Base-by-base conservation (phyloP, 2,329 filamentous ascomycete genomes). In the Trichophyton schoenleinii region DNA sequence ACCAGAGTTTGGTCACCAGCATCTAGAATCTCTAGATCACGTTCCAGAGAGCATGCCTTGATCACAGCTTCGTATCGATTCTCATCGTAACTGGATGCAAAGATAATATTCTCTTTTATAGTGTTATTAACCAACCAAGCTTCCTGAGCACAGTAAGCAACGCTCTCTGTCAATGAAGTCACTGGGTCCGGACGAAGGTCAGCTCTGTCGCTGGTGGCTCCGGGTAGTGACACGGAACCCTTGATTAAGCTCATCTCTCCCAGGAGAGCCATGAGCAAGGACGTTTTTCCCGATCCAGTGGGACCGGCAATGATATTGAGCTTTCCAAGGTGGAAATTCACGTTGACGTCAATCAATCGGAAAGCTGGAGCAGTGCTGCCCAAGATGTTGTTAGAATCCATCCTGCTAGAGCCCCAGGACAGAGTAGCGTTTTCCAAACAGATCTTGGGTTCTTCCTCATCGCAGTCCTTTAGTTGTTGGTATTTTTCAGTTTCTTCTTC, bases 401-500 rank as follows among this genome's bases (percentile, higher is more conserved):
- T 70, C 42, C 77, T 76, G 46, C 77, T 77, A 68, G 84, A 83
- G 41, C 91, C 91, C 94, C 94, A 99, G 59, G 89, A 89, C 67
- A 97, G 88, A 3, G 88, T 94, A 20, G 88, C 89, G 34, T 90
- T 79, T 60, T 87, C 83, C 74, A 99, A 89, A 1, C 91, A 92
- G 68, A 99, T 95, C 61, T 87, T 80, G 41, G 86, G 81, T 58
- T 87, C 80, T 13, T 85, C 76, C 60, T 87, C 82, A 65, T 89
- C 85, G 25, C 84, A 72, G 63, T 87, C 78, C 11, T 86, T 83
- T 1, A 99, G 81, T 70, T 97, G 94, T 42, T 83, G 79, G 70
- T 96, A 97, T 73, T 99, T 99, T 62, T 95, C 90, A 0, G 94
- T 99, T 76, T 99, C 94, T 6, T 94, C 91, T 71, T 99, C 94